These are phyloP conservation scores for Neonectria faginata DNA, from an alignment of 2,329 filamentous ascomycete genomes.

Conservation along the genomic window DNA sequence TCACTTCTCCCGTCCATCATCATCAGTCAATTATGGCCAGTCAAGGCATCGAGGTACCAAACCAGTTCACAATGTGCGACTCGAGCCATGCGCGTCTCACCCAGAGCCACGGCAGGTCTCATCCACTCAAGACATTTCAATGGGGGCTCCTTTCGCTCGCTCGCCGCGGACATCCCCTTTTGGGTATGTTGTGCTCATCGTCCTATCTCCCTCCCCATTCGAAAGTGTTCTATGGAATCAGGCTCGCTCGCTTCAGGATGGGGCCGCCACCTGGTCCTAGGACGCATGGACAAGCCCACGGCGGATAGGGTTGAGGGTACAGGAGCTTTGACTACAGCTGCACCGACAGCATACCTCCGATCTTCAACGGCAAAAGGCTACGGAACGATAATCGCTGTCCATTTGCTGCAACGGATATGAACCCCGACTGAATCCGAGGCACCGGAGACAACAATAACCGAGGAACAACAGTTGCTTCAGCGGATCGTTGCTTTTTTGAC, in stretches of 20 bases:
- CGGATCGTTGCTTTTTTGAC: neutral
- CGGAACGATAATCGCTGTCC: too few relatives aligned
- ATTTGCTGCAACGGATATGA: slow-evolving; percentile 9
- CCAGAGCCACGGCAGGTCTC: slow-evolving; percentile 30
- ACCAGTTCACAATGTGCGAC: slow-evolving; percentile 22
- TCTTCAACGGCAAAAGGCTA: neutral
- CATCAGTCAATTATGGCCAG: slow-evolving; percentile 10
- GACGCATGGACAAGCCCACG: neutral
- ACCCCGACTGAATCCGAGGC: slow-evolving; percentile 23
- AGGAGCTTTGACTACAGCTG: neutral
- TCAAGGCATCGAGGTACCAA: neutral
- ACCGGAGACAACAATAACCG: slow-evolving; percentile 14
- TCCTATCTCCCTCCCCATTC: neutral
- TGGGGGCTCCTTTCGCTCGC: slow-evolving; percentile 1
- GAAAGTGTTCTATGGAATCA: neutral
- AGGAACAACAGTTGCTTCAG: neutral
- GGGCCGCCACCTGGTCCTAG: neutral
- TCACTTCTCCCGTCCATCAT: slow-evolving; percentile 1
- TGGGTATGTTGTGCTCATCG: slow-evolving; percentile 2
- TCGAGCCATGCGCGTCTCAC: slow-evolving; percentile 38
- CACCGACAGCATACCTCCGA: neutral
- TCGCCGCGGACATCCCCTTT: slow-evolving; percentile 4
- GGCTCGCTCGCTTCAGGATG: neutral
- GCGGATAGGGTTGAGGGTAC: neutral
- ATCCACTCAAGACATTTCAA: slow-evolving; percentile 27